Percentiles rank a stretch among this genome's conserved stretches.
These are phyloP conservation scores for Plenodomus biglobosus DNA, from an alignment of 2,329 filamentous ascomycete genomes.

Conservation along the genomic window DNA sequence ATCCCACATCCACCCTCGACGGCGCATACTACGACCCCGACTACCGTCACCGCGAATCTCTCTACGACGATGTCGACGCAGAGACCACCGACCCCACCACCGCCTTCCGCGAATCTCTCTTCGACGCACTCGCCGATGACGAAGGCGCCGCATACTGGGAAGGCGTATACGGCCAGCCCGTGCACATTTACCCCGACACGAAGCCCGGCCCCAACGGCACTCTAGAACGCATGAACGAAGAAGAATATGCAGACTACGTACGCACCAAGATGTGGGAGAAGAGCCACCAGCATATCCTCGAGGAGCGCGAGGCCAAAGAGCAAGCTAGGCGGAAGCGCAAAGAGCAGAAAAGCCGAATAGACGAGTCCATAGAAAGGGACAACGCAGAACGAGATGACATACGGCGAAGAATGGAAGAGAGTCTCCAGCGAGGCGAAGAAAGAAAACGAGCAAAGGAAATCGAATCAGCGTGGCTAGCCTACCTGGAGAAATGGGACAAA, in stretches of 20 bases:
- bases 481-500: slow-evolving; percentile 64
- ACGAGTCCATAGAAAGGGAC: slow-evolving; percentile 45
- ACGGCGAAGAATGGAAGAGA: slow-evolving; percentile 67
- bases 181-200: slow-evolving; percentile 72
- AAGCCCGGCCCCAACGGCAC: slow-evolving; percentile 56
- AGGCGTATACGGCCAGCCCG: slow-evolving; percentile 91
- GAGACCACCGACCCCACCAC: slow-evolving; percentile 58
- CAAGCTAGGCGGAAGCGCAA: slow-evolving; percentile 51
- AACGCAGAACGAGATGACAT: slow-evolving; percentile 54
- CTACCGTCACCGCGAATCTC: slow-evolving; percentile 35
- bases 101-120: slow-evolving; percentile 90
- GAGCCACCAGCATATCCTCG: slow-evolving; percentile 78
- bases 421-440: slow-evolving; percentile 66
- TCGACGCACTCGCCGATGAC: slow-evolving; percentile 95
- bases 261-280: slow-evolving; percentile 93
- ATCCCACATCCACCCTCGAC: slow-evolving; percentile 29
- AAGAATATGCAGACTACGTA: slow-evolving; percentile 87
- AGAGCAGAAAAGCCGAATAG: slow-evolving; percentile 36
- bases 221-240: slow-evolving; percentile 85
- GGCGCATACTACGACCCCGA: slow-evolving; percentile 39
- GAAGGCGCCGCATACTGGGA: slow-evolving; percentile 97
- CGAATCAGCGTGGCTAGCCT: slow-evolving; percentile 65
- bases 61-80: slow-evolving; percentile 41
- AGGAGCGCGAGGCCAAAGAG: slow-evolving; percentile 68
- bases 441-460: slow-evolving; percentile 59